Evolutionary conservation across 176 grass and related monocot genomes (phyloP).

Genomic region (Cenchrus purpureus): DNA sequence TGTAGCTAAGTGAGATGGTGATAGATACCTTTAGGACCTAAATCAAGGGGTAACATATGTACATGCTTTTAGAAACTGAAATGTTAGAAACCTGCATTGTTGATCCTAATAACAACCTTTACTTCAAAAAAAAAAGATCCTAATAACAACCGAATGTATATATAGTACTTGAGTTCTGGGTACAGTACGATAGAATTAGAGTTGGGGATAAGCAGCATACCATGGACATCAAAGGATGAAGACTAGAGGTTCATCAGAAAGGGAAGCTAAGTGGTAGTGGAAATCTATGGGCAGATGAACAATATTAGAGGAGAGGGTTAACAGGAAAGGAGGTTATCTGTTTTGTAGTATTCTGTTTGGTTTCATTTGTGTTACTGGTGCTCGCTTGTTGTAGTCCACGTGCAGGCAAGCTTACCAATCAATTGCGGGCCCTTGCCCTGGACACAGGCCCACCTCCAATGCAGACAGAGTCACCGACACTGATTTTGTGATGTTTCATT

Average conservation of each 20-base stretch:
- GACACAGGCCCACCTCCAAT: not conserved
- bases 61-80: slow-evolving; percentile 10
- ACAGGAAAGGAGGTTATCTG: not conserved
- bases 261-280: not conserved
- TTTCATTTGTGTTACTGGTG: not conserved
- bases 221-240: not conserved
- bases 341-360: not conserved
- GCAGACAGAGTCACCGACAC: not conserved
- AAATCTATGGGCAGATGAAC: not conserved
- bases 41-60: no score
- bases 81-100: not conserved
- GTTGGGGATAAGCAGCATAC: not conserved
- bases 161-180: not conserved
- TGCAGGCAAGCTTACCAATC: no score
- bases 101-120: not conserved
- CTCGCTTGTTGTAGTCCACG: no score
- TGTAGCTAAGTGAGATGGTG: no score
- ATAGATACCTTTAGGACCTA: no score
- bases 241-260: not conserved
- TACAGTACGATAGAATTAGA: not conserved
- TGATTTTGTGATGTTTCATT: not conserved
- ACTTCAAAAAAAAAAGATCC: no score
- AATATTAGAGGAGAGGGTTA: not conserved
- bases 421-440: not conserved
- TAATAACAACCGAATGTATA: no score